phyloP scores from a whole-genome alignment of 2,329 filamentous ascomycete genomes.

The Didymella exigua region DNA sequence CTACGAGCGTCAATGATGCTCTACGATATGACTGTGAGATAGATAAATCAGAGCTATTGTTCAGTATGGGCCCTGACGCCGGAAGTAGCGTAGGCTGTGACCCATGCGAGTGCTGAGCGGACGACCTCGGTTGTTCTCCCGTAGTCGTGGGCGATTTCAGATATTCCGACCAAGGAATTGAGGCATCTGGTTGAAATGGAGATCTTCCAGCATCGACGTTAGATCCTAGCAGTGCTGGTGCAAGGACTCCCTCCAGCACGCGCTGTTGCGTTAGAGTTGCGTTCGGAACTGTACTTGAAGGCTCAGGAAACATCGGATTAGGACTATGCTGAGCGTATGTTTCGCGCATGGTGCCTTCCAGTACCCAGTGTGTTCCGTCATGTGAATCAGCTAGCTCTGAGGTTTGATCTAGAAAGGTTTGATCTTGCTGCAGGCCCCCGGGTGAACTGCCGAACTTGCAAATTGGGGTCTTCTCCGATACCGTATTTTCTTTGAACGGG shows the following conservation, averaged over 20 bases:
- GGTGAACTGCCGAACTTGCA: constrained; percentile 13
- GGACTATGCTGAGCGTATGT: constrained; percentile 50
- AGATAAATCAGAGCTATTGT: not conserved
- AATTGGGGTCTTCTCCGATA: constrained; percentile 3
- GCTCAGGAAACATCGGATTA: constrained; percentile 47
- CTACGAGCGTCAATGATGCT: constrained; percentile 9
- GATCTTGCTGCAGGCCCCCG: not conserved
- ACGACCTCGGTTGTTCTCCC: constrained; percentile 18
- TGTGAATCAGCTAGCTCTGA: not conserved
- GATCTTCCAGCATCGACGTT: constrained; percentile 19
- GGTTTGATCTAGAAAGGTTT: not conserved
- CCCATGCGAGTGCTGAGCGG: constrained; percentile 5
- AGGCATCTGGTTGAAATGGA: constrained; percentile 35
- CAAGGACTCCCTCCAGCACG: constrained; percentile 45
- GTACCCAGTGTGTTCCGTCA: constrained; percentile 20
- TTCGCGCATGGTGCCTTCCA: constrained; percentile 43
- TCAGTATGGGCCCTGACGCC: not conserved
- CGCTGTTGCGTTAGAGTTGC: constrained; percentile 50
- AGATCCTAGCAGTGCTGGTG: constrained; percentile 33
- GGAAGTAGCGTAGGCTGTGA: not conserved
- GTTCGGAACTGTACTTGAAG: constrained; percentile 52
- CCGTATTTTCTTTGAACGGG: not conserved
- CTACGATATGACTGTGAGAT: constrained; percentile 15
- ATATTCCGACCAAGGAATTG: constrained; percentile 47
- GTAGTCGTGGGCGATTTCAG: constrained; percentile 28